Evolutionary conservation across 495 filamentous ascomycete genomes (phyloP), one percentile per base, ranked within the genome.

Genomic region (Parmelia sp.): DNA sequence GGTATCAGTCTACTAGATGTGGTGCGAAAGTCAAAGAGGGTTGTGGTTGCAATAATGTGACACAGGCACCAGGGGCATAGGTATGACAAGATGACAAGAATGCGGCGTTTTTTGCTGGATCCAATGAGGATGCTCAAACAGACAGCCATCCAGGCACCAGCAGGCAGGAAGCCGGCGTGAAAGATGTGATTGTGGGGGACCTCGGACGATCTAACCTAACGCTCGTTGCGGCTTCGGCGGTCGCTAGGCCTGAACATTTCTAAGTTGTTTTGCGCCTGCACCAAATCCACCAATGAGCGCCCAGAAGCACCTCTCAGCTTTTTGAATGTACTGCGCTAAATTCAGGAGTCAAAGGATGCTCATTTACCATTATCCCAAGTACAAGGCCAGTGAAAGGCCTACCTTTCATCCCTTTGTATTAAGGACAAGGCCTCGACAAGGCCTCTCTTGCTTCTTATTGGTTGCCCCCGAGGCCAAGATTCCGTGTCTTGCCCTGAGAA

Each of bases 121-220:
- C 51, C 51, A 55, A 55, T 55, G 51, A 55, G 51, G 27, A 55
- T 10, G 51, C 51, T 33, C 51, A 55, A 10, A 33, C 51, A 33
- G 23, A 29, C 8, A 37, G 21, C 53, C 33, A 11, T 47, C 37
- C 23, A 29, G 51, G 11, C 12, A 57, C 29, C 39, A 63, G 56
- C 23, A 29, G 51, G 11, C 12, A 57, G 39, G 53, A 63, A 57
- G 55, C 49, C 53, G 51, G 31, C 61, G 37, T 63, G 61, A 45
- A 63, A 39, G 61, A 63, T 63, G 10, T 57, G 51, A 40, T 55
- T 63, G 27, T 27, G 39, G 25, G 61, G 51, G 27, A 21, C 35
- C 35, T 39, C 3, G 19, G 23, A 51, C 37, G 51, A 51, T 11
- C 3, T 33, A 55, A 55, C 4, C 23, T 51, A 36, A 57, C n/a